These are phyloP conservation scores for Posidonia oceanica DNA, from an alignment of 116 monocot genomes.

Conservation along the genomic window DNA sequence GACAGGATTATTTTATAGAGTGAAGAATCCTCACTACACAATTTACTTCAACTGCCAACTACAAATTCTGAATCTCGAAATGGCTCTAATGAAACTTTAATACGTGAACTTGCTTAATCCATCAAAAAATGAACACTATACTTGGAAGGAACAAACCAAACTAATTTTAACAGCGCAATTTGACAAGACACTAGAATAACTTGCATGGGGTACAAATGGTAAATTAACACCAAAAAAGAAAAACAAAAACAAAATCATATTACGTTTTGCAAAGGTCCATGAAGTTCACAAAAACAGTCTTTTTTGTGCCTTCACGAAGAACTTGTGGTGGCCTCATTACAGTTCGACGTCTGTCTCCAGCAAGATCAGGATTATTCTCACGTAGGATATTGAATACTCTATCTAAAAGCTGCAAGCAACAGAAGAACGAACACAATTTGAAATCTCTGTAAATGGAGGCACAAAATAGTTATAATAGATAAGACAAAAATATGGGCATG, in stretches of 20 bases:
- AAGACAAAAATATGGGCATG: background rate
- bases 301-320: conserved; percentile 94
- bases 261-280: conserved; percentile 91
- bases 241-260: conserved; percentile 5
- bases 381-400: conserved; percentile 86
- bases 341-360: conserved; percentile 85
- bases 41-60: no score
- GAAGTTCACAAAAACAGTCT: conserved; percentile 91
- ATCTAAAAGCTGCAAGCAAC: conserved; percentile 51
- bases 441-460: background rate
- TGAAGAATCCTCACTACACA: no score
- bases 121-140: no score
- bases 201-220: background rate
- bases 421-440: background rate
- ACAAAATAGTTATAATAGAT: background rate
- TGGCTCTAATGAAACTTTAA: no score
- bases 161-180: background rate
- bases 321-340: conserved; percentile 98
- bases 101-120: no score
- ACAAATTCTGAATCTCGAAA: no score
- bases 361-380: conserved; percentile 91
- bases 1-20: no score
- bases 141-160: no score
- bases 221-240: background rate
- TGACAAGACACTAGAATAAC: background rate